Conservation (phyloP, 257 asterid species). For the Mitragyna speciosa region DNA sequence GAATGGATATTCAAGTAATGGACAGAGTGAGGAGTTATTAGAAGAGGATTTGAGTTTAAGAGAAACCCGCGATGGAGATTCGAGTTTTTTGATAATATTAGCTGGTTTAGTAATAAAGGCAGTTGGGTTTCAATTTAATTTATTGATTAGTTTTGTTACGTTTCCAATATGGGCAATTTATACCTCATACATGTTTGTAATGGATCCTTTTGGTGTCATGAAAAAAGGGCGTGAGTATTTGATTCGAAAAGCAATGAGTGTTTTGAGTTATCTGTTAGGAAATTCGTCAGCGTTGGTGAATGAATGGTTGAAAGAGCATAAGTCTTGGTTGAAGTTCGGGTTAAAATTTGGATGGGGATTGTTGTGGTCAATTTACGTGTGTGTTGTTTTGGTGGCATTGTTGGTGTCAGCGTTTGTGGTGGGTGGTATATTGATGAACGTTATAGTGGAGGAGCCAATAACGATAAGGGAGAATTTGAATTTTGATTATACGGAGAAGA, state of each 20-base stretch:
- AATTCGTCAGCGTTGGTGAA: conserved; percentile 29
- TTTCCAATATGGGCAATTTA: conserved; percentile 52
- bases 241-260: conserved; percentile 26
- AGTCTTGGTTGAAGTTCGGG: conserved; percentile 60
- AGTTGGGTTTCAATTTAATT: conserved; percentile 50
- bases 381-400: conserved; percentile 60
- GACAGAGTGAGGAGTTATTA: background rate
- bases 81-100: conserved; percentile 39
- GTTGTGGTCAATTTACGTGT: conserved; percentile 80
- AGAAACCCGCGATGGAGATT: conserved; percentile 35
- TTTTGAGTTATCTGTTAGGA: conserved; percentile 38
- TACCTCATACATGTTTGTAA: conserved; percentile 55
- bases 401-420: conserved; percentile 64
- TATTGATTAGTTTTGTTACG: conserved; percentile 37
- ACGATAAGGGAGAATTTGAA: conserved; percentile 58
- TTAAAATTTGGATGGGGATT: conserved; percentile 87
- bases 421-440: conserved; percentile 58
- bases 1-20: background rate
- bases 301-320: conserved; percentile 63
- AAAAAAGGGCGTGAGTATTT: conserved; percentile 36
- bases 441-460: conserved; percentile 71
- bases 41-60: conserved; percentile 39
- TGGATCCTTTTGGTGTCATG: conserved; percentile 62
- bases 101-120: conserved; percentile 54
- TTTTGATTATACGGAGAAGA: conserved; percentile 82